Conservation (phyloP, 352 stramenopile species). For the Pythium phragmitis region DNA sequence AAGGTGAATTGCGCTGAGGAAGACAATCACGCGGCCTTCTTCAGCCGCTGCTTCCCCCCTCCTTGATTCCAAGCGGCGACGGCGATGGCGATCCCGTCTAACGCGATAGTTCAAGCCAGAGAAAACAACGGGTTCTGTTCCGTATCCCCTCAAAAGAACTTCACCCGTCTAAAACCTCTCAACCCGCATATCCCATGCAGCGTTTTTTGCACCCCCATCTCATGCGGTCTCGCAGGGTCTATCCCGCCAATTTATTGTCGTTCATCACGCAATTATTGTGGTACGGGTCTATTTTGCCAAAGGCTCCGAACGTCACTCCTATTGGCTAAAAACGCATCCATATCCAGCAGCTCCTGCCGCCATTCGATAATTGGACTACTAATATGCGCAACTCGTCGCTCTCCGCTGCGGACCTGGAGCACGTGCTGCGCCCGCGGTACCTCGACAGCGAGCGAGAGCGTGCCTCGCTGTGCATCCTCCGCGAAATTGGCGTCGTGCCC, state of each 20-base stretch:
- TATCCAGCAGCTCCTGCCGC: not conserved
- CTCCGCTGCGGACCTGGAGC: slow-evolving; percentile 24
- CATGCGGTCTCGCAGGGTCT: no score
- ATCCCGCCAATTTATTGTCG: not conserved
- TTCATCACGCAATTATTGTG: not conserved
- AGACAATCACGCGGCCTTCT: not conserved
- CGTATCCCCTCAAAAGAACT: slow-evolving; percentile 4
- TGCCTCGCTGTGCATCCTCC: slow-evolving; percentile 57
- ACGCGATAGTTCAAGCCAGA: slow-evolving; percentile 30
- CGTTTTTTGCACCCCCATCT: not conserved
- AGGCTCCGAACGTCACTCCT: not conserved
- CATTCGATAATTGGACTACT: not conserved
- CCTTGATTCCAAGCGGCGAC: slow-evolving; percentile 8
- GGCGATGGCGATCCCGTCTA: slow-evolving; percentile 21
- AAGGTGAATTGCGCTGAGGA: not conserved
- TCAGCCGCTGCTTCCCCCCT: slow-evolving; percentile 4
- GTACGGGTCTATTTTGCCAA: not conserved
- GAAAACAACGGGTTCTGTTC: not conserved
- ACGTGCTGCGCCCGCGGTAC: slow-evolving; percentile 55
- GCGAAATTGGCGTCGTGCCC: slow-evolving; percentile 45
- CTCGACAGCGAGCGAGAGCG: slow-evolving; percentile 61
- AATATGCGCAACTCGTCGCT: slow-evolving; percentile 21
- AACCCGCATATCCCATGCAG: slow-evolving; percentile 7
- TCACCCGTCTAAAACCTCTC: slow-evolving; percentile 1
- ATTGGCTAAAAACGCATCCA: slow-evolving; percentile 20